Conservation (phyloP, 345 rosid species). For the Salix koriyanagi region DNA sequence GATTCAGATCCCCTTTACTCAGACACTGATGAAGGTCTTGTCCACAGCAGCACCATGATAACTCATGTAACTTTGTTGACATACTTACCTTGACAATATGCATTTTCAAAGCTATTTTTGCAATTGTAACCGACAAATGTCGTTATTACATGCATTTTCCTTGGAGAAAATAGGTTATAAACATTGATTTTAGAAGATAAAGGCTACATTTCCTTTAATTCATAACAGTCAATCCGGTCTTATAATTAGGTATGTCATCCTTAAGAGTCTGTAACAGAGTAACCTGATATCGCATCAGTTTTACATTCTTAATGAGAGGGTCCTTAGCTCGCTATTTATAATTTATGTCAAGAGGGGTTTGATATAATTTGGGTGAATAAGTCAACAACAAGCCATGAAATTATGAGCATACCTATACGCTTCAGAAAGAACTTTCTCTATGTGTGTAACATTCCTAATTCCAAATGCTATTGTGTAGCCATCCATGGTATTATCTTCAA, state of each 20-base stretch:
- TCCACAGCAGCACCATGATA: no score
- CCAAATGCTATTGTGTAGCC: conserved; percentile 97
- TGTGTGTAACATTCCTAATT: conserved; percentile 93
- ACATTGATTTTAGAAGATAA: neutral
- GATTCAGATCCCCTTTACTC: neutral
- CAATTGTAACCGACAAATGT: neutral
- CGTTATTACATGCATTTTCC: neutral
- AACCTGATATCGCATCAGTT: no score
- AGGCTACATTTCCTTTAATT: no score
- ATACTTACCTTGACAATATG: neutral
- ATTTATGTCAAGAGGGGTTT: no score
- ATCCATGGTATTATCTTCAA: conserved; percentile 76
- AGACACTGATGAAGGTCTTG: neutral
- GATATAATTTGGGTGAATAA: no score
- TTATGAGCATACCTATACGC: conserved; percentile 44
- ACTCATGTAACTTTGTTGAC: no score
- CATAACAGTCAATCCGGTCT: no score
- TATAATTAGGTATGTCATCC: no score
- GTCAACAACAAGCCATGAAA: neutral
- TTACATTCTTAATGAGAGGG: no score
- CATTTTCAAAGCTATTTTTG: neutral
- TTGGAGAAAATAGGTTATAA: neutral
- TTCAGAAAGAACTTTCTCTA: conserved; percentile 86
- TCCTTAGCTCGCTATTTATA: no score
- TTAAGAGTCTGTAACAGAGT: no score